Base-by-base conservation (phyloP, 2,329 filamentous ascomycete genomes). In the Neonectria sp. region DNA sequence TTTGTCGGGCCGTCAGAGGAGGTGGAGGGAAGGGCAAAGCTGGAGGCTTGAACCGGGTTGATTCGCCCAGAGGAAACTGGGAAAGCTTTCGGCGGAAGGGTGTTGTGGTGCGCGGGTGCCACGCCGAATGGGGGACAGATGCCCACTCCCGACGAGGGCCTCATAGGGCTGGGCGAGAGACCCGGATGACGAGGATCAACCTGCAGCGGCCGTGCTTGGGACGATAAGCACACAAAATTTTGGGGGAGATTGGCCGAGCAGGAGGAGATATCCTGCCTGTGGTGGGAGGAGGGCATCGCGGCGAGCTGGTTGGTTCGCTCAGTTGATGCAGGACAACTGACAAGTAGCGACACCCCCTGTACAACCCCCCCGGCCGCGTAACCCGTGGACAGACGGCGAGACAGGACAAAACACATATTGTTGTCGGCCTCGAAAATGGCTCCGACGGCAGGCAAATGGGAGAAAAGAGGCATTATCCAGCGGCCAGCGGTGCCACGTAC, bases 141-240 rank as follows among this genome's bases (percentile, higher is more conserved):
- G 40, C 40, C 8, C 40, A 46, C 46, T 37, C 40, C 55, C 29
- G 53, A 24, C 40, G 60, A 52, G 11, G 56, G 62, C 62, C 62
- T 65, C 62, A 57, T 65, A 65, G 62, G 62, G 62, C 62, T 65
- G 62, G 56, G 43, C 33, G 12, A 49, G 37, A 37, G 55, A 49
- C 49, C 27, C 27, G 29, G 49, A 33, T 31, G 61, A 60, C 49
- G 56, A 51, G 53, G 60, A 55, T 59, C 45, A 53, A 53, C 37
- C 8, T 59, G 62, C 55, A 64, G 51, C 55, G 55, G 40, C 62
- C 62, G 62, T 57, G 60, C 60, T 63, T 56, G 60, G 45, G 52
- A 35, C 53, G 31, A 56, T 60, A 55, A 65, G 62, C 62, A 65
- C 60, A 27, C 60, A 63, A 63, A 63, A 51, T 27, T n/a, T 56